Base-by-base conservation (phyloP, 2,329 filamentous ascomycete genomes). In the Rutstroemia sp. region DNA sequence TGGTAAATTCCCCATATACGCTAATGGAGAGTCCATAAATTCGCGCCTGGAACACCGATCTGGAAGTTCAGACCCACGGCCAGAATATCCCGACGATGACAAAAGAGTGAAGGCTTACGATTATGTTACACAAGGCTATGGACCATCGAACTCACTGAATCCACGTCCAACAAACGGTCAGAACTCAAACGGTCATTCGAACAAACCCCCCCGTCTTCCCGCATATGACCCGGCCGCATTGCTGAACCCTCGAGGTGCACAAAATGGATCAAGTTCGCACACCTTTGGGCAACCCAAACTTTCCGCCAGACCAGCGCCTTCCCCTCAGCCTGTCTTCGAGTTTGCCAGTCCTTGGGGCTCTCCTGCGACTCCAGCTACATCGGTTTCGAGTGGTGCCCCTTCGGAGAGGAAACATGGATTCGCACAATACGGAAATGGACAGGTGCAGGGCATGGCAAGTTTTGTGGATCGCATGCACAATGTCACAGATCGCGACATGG, bases 401-500 rank as follows among this genome's bases (percentile, higher is more conserved):
- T 5, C 16, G 10, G 39, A 42, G 5, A 21, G 52, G 55, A 61
- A 23, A 55, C 39, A 61, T 52, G 61, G 59, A 3, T 66, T 64
- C 56, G 60, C 58, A 41, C 34, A 54, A 21, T 61, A 64, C 57
- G 58, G 58, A 41, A 58, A 58, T 34, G 54, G 54, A 16, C 25
- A 30, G 27, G 50, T 14, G 34, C 37, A 37, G 51, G 80, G 81
- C 25, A 78, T 82, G 62, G 76, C 78, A 9, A 73, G 73, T 55
- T 82, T 91, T 73, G 82, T 95, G 47, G 89, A 95, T 70, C 80
- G 83, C 34, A 77, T 91, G 68, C 89, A 92, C 68, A 84, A 86
- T 62, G 81, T 95, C 14, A 80, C 88, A 62, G 79, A 86, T 51
- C 86, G 91, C 25, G 75, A 76, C 69, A 67, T 75, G 30, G 76